Conservation (phyloP, 306 rosid species). For the Cotoneaster glaucophyllus region DNA sequence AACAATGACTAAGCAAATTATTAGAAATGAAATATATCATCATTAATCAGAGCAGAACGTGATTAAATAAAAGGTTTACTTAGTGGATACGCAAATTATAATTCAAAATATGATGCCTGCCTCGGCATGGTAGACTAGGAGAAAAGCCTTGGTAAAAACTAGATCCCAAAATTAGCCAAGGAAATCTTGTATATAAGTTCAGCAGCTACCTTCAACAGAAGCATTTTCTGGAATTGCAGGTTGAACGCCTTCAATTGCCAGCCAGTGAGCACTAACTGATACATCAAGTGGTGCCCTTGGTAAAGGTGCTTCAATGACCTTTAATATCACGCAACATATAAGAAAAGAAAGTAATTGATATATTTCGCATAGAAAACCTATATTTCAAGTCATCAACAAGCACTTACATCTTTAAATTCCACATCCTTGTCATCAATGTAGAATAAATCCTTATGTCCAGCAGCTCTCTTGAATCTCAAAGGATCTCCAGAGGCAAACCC, state of each 20-base stretch:
- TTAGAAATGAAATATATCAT: background rate
- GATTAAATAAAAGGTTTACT: background rate
- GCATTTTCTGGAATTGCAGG: conserved; percentile 87
- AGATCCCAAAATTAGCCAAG: conserved; percentile 7
- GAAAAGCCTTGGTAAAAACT: conserved; percentile 3
- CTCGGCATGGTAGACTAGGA: background rate
- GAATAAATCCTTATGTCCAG: conserved; percentile 82
- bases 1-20: background rate
- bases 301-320: conserved; percentile 69
- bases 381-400: conserved; percentile 14
- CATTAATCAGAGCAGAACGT: background rate
- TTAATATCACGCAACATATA: conserved; percentile 15
- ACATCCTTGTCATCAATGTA: conserved; percentile 90
- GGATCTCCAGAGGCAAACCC: conserved; percentile 73
- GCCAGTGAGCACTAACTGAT: conserved; percentile 69
- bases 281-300: conserved; percentile 76
- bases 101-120: background rate
- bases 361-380: conserved; percentile 5
- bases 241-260: conserved; percentile 93
- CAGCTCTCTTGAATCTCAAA: conserved; percentile 72
- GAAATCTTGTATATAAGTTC: conserved; percentile 3
- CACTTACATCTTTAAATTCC: conserved; percentile 81
- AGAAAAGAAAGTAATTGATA: conserved; percentile 10
- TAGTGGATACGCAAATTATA: background rate
- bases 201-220: conserved; percentile 52